Base-by-base conservation (phyloP, 768 basidiomycete genomes). In the Suillus sp. region DNA sequence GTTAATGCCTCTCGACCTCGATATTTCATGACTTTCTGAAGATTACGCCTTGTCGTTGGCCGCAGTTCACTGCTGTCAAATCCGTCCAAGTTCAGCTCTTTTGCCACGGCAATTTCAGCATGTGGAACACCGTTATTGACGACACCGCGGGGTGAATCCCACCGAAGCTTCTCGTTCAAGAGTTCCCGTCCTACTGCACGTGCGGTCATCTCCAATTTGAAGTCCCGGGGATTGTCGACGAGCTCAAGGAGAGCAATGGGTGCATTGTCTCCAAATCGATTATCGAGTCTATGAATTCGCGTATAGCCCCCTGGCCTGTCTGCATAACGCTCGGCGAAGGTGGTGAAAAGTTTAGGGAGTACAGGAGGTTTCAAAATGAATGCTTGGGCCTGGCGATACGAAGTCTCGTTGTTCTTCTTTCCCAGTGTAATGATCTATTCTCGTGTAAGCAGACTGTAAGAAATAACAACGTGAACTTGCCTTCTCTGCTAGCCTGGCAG, bases 401-500 rank as follows among this genome's bases (percentile, higher is more conserved):
- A 81, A 4, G 85, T 81, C 63, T 84, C 83, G 65, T 83, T 86
- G 63, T 91, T 92, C 71, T 86, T 88, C 80, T 99, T 99, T 65
- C 94, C 96, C 67, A 95, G 80, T 0, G 93, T 93, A 69, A 99
- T 98, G 62, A 96, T 88, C 93, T 93, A 43, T 25, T 32, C 10
- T 51, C 18, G 16, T 30, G 69, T 37, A 67, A 58, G 57, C 59
- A 55, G 20, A 50, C 64, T 55, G 27, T 43, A 38, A 42, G 42
- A 60, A 42, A 47, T 56, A 45, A 35, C 6, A 22, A 30, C 10
- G 32, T 16, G 6, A 16, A 38, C 69, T 25, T 63, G 90, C 95
- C 88, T 96, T 96, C 72, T 99, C 96, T 18, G 95, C 96, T 59
- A 98, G 79, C 68, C 94, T 84, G 16, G 93, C 93, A 5, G 95